A percentile compares a stretch with the other conserved stretches of the same genome.
Evolutionary conservation across 1,284 basidiomycete genomes (phyloP).

Genomic region (Cystobasidiaceae sp.): DNA sequence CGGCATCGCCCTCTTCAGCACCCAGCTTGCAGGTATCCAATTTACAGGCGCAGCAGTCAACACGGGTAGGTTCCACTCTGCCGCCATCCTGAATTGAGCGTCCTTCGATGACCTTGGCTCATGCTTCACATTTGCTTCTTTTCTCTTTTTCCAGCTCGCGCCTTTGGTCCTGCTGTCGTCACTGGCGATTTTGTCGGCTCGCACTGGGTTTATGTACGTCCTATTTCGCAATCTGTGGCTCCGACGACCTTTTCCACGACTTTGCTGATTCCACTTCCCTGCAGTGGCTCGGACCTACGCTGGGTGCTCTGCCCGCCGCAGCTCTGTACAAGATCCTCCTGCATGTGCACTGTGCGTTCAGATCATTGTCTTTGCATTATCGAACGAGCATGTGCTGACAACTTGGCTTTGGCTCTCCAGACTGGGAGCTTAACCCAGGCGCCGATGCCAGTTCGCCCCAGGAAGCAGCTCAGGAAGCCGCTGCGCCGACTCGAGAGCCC

Average conservation of each 20-base stretch:
- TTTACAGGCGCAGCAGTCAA: slow-evolving; percentile 37
- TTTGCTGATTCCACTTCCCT: slow-evolving; percentile 38
- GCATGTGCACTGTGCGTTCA: slow-evolving; percentile 44
- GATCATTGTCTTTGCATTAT: slow-evolving; percentile 44
- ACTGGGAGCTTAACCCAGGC: slow-evolving; percentile 56
- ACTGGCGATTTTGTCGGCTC: slow-evolving; percentile 50
- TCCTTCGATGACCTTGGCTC: neutral
- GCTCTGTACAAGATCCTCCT: slow-evolving; percentile 58
- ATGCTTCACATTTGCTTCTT: neutral
- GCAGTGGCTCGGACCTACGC: slow-evolving; percentile 62
- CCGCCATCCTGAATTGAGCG: neutral
- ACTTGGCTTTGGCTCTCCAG: slow-evolving; percentile 47
- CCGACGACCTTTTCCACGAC: neutral
- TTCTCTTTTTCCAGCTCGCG: slow-evolving; percentile 31
- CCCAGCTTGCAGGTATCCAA: slow-evolving; percentile 33
- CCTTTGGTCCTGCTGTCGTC: slow-evolving; percentile 36
- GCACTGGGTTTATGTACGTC: slow-evolving; percentile 55
- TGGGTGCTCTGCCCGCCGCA: slow-evolving; percentile 58
- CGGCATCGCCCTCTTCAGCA: slow-evolving; percentile 34
- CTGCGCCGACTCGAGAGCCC: too few species aligned
- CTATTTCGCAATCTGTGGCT: neutral
- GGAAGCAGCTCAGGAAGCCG: neutral
- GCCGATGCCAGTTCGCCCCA: slow-evolving; percentile 51
- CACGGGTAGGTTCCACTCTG: neutral
- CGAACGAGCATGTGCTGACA: too few species aligned